Percentiles rank a stretch among this genome's conserved stretches.
Conservation (phyloP, 116 monocot species). For the Zostera marina region DNA sequence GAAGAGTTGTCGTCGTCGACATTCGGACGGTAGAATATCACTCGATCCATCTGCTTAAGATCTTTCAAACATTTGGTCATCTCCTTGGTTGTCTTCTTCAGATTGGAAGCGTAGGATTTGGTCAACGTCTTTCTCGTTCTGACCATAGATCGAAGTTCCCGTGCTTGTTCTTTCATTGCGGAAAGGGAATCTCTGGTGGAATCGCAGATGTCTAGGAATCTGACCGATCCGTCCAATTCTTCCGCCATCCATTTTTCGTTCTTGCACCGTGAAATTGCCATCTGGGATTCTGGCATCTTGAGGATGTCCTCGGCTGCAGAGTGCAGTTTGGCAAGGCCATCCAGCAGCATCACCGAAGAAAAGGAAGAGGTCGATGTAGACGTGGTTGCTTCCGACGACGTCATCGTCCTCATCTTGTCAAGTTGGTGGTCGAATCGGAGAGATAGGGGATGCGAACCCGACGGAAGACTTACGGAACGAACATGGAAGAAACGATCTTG, state of each 20-base stretch:
- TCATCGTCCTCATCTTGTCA: conserved; percentile 3
- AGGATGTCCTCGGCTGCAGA: conserved; percentile 2
- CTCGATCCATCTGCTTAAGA: conserved; percentile 12
- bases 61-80: conserved; percentile 4
- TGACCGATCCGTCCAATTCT: conserved; percentile 8
- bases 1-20: background rate
- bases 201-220: conserved; percentile 5
- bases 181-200: conserved; percentile 2
- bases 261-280: background rate
- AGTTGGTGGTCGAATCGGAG: conserved; percentile 6
- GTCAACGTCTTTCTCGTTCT: conserved; percentile 4
- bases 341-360: background rate
- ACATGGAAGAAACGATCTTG: conserved; percentile 10
- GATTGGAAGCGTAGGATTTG: background rate
- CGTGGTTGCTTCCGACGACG: background rate
- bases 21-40: background rate
- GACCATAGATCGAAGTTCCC: background rate
- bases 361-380: conserved; percentile 1
- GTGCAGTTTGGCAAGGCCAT: background rate
- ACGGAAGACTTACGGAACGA: conserved; percentile 3
- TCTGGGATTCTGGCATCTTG: conserved; percentile 3
- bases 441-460: background rate
- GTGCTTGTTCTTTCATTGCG: conserved; percentile 4
- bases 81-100: conserved; percentile 8
- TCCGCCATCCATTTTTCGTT: conserved; percentile 6